Conservation (phyloP, 2,329 filamentous ascomycete genomes). For the Penicillium sp. region DNA sequence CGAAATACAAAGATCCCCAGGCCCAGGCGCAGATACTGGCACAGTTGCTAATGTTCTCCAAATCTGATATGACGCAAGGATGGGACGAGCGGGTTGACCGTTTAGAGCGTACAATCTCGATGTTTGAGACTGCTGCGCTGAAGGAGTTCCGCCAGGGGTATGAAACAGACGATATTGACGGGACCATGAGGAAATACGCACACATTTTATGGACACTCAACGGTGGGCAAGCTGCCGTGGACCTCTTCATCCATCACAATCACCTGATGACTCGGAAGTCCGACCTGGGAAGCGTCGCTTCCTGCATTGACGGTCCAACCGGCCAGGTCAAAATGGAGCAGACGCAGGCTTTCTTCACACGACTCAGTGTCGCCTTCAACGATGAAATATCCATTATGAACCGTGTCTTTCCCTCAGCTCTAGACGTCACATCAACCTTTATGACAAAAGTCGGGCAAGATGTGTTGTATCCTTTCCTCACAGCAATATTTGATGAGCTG, state of each 20-base stretch:
- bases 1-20: conserved; percentile 82
- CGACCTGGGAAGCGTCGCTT: conserved; percentile 69
- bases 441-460: conserved; percentile 81
- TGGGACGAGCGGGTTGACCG: conserved; percentile 70
- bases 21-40: conserved; percentile 86
- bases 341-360: conserved; percentile 77
- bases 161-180: conserved; percentile 82
- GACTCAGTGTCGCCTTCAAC: conserved; percentile 71
- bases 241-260: conserved; percentile 86
- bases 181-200: conserved; percentile 84
- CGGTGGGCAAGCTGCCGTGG: conserved; percentile 73
- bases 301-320: conserved; percentile 71
- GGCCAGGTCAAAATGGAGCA: conserved; percentile 76
- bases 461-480: conserved; percentile 79
- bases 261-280: conserved; percentile 75
- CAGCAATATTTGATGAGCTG: conserved; percentile 80
- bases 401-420: conserved; percentile 72
- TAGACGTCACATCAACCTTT: conserved; percentile 72
- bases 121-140: conserved; percentile 88
- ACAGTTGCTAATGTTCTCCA: conserved; percentile 74
- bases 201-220: conserved; percentile 81
- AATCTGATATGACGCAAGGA: conserved; percentile 76
- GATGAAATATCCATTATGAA: conserved; percentile 80
- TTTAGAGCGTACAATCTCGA: conserved; percentile 69
- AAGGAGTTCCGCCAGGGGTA: conserved; percentile 93